phyloP scores from a whole-genome alignment of 139 green algal genomes.

The Dunaliella primolecta region DNA sequence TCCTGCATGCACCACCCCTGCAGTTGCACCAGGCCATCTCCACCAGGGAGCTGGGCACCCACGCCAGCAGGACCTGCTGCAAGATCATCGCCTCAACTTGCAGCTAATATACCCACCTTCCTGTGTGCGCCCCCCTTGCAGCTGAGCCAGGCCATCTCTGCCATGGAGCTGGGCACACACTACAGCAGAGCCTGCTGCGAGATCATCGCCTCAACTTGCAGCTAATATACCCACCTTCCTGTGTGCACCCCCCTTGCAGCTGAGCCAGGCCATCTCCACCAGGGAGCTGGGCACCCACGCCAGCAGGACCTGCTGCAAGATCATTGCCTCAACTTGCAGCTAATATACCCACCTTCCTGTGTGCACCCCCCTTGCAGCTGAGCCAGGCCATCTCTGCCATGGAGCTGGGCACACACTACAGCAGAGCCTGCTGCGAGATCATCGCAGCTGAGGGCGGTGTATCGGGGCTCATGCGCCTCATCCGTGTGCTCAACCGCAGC shows the following conservation, averaged over 20 bases:
- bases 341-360: too few relatives aligned
- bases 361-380: too few relatives aligned
- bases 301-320: too few relatives aligned
- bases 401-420: constrained; percentile 48
- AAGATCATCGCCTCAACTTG: too few relatives aligned
- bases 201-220: too few relatives aligned
- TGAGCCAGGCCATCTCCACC: constrained; percentile 31
- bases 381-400: constrained; percentile 35
- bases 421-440: constrained; percentile 56
- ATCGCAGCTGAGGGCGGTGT: constrained; percentile 41
- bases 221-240: too few relatives aligned
- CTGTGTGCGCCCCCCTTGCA: constrained; percentile 20
- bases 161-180: constrained; percentile 42
- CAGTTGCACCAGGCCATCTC: too few relatives aligned
- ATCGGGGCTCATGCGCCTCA: constrained; percentile 47
- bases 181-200: constrained; percentile 60
- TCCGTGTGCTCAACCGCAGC: constrained; percentile 61
- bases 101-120: neutral
- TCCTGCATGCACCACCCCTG: too few relatives aligned
- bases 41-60: too few relatives aligned
- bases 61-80: too few relatives aligned
- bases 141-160: constrained; percentile 36
- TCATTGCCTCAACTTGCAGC: too few relatives aligned
- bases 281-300: constrained; percentile 47
- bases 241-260: too few relatives aligned